Evolutionary conservation across 257 asterid genomes (phyloP).

Genomic region (Marsdenia floribunda): DNA sequence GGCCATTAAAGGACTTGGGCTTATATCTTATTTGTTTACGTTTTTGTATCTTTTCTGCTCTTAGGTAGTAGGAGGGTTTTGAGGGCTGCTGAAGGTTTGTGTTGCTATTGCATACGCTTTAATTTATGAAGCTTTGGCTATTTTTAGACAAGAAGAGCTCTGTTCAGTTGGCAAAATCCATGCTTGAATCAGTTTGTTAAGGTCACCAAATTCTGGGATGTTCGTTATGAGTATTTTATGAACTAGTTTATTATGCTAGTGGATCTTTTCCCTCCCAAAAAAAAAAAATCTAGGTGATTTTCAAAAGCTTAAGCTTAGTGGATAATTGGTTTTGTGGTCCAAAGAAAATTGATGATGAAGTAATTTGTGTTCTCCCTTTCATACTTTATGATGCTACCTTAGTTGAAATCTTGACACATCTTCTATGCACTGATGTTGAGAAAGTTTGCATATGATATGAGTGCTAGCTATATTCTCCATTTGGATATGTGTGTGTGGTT

Average conservation of each 20-base stretch:
- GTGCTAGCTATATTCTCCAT: not conserved
- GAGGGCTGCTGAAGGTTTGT: not conserved
- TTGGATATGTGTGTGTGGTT: not conserved
- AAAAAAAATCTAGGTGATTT: not conserved
- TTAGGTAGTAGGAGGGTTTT: not conserved
- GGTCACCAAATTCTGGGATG: not conserved
- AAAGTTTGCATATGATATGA: not conserved
- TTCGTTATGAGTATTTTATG: not conserved
- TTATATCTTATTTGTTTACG: no score
- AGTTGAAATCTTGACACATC: not conserved
- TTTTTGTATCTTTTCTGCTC: not conserved
- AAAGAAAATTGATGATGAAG: not conserved
- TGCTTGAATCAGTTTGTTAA: not conserved
- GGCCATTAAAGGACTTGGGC: not conserved
- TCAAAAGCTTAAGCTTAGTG: not conserved
- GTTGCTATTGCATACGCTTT: not conserved
- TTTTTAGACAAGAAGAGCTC: not conserved
- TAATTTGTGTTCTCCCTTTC: not conserved
- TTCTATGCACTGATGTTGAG: not conserved
- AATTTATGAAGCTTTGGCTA: not conserved
- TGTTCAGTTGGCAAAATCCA: not conserved
- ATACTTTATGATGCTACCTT: not conserved
- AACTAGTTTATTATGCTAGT: not conserved
- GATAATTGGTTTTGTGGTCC: not conserved
- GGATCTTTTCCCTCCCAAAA: not conserved